These are phyloP conservation scores for Multifurca ochricompacta DNA, from an alignment of 768 basidiomycete genomes.

Conservation along the genomic window DNA sequence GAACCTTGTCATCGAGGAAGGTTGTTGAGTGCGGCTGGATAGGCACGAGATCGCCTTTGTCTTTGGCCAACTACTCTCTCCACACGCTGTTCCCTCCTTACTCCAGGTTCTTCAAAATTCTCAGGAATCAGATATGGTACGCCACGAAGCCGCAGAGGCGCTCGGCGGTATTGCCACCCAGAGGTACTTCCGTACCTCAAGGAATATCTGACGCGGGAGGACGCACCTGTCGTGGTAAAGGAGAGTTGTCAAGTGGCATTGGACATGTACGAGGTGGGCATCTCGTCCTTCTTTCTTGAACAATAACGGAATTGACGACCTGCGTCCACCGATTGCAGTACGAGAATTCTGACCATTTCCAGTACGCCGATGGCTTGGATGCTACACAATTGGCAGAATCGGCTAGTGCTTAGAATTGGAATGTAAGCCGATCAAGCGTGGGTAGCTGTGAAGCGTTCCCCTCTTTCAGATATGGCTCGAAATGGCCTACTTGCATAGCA, in stretches of 20 bases:
- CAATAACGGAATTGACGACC: not conserved
- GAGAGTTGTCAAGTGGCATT: conserved; percentile 96
- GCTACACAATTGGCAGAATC: conserved; percentile 11
- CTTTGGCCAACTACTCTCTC: conserved; percentile 89
- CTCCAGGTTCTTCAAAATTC: conserved; percentile 65
- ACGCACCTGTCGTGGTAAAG: conserved; percentile 81
- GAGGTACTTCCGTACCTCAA: conserved; percentile 82
- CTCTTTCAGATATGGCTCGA: not conserved
- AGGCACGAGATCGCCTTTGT: conserved; percentile 99
- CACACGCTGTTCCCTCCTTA: conserved; percentile 81
- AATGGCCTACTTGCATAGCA: too few species aligned
- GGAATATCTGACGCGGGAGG: conserved; percentile 73
- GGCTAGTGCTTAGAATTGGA: conserved; percentile 21
- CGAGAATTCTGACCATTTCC: conserved; percentile 75
- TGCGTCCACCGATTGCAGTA: conserved; percentile 36
- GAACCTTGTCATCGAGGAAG: not conserved
- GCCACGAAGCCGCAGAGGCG: conserved; percentile 98
- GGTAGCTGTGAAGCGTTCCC: not conserved
- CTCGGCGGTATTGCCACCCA: conserved; percentile 95
- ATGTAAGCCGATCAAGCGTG: not conserved
- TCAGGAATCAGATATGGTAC: conserved; percentile 89
- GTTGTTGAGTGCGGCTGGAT: conserved; percentile 5
- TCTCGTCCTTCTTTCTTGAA: not conserved
- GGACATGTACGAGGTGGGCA: conserved; percentile 90
- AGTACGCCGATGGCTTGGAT: conserved; percentile 57